Base-by-base conservation (phyloP, 805 yeast genomes). In the Candida ponderosae region DNA sequence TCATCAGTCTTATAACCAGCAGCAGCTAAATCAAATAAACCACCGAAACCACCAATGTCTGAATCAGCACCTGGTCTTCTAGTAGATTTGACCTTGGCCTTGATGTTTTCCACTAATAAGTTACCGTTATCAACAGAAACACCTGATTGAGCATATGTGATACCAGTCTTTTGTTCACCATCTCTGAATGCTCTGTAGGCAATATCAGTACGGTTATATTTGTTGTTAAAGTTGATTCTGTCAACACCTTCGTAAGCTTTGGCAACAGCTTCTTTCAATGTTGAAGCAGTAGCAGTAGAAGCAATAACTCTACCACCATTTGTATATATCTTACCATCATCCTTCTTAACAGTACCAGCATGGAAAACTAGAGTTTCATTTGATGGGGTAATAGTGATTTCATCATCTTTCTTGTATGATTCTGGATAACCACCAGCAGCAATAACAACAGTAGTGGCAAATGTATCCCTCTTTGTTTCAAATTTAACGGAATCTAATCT, bases 11-110 rank as follows among this genome's bases (percentile, higher is more conserved):
- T 59, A 63, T 80, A 93, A 6, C 97, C 97, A 32, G 95, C 95
- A 36, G 79, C 78, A 48, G 78, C 74, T 53, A 93, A 71, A 59
- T 94, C 98, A 48, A 93, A 94, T 32, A 90, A 66, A 48, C 99
- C 99, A 48, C 99, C 99, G 56, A 93, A 93, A 2, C 99, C 99
- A 56, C 99, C 99, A 51, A 93, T 93, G 50, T 88, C 96, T 14
- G 97, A 85, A 55, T 93, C 96, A 27, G 99, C 93, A 53, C 99
- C 99, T 26, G 94, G 72, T 64, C 99, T 81, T 30, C 83, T 79
- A 9, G 99, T 93, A 6, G 96, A 81, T 59, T 82, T 86, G 36
- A 93, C 99, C 63, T 80, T 76, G 35, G 79, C 76, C 64, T 93
- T 93, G 63, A 93, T 93, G 51, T 81, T 79, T 58, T 89, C 89